Evolutionary conservation across 768 basidiomycete species (phyloP).

Genomic region (Clitopilus passeckerianus): DNA sequence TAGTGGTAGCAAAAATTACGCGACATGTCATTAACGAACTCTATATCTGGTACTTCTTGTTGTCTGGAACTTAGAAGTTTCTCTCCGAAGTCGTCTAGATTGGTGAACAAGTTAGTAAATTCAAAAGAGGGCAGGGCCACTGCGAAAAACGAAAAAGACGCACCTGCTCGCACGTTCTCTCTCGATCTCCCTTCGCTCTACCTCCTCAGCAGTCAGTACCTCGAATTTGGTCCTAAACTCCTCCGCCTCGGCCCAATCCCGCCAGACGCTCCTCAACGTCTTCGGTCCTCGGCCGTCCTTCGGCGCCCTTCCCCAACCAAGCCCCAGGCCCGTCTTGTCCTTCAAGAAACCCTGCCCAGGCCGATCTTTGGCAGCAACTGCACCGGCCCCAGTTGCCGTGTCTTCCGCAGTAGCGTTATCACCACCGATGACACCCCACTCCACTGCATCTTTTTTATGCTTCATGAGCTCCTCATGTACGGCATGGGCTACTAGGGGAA

Average conservation of each 20-base stretch:
- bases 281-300: constrained; percentile 79
- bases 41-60: constrained; percentile 32
- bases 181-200: constrained; percentile 86
- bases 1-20: not conserved
- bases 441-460: constrained; percentile 92
- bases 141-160: constrained; percentile 4
- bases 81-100: constrained; percentile 29
- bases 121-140: not conserved
- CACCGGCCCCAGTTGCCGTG: constrained; percentile 21
- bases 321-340: constrained; percentile 78
- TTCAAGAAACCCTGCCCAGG: constrained; percentile 57
- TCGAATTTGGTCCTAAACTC: constrained; percentile 89
- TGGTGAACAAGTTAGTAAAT: not conserved
- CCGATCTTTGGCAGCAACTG: constrained; percentile 32
- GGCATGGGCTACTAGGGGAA: constrained; percentile 88
- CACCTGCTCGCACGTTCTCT: constrained; percentile 77
- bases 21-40: constrained; percentile 16
- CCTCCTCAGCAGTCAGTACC: constrained; percentile 83
- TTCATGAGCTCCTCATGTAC: constrained; percentile 93
- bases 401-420: constrained; percentile 28
- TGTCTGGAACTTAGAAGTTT: constrained; percentile 38
- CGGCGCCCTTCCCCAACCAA: constrained; percentile 73
- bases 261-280: constrained; percentile 82
- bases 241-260: constrained; percentile 91
- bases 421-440: constrained; percentile 85